phyloP scores from a whole-genome alignment of 2,329 filamentous ascomycete species.

The Colletotrichum cordylinicola region DNA sequence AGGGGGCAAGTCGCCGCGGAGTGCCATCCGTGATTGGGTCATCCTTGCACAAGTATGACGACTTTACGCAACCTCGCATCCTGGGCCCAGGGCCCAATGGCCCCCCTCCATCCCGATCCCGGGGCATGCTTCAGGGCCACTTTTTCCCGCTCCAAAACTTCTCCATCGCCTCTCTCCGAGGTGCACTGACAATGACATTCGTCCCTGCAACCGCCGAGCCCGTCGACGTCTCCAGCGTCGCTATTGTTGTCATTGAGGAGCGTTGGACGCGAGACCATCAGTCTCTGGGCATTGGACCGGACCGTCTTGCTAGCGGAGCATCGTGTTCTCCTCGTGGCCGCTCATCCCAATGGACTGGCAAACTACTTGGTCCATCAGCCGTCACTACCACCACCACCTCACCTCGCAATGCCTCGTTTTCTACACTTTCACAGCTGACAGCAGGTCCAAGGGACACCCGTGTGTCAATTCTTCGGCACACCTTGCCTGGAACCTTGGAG shows the following conservation, averaged over 20 bases:
- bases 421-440: not conserved
- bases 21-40: slow-evolving; percentile 14
- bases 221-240: not conserved
- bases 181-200: not conserved
- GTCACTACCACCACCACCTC: not conserved
- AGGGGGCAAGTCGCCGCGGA: not conserved
- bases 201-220: not conserved
- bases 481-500: not conserved
- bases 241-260: not conserved
- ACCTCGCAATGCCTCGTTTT: not conserved
- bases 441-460: not conserved
- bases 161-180: not conserved
- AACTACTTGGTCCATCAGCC: not conserved
- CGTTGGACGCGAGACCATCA: not conserved
- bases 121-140: not conserved
- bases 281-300: not conserved
- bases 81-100: not conserved
- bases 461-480: not conserved
- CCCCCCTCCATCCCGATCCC: not conserved
- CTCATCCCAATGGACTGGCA: not conserved
- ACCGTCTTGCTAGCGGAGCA: not conserved
- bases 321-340: not conserved
- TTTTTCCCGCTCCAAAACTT: slow-evolving; percentile 10
- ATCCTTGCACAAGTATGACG: slow-evolving; percentile 20
- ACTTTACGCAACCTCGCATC: not conserved